Evolutionary conservation across 768 basidiomycete species (phyloP).

Genomic region (Brasilioporus rufonigricans): DNA sequence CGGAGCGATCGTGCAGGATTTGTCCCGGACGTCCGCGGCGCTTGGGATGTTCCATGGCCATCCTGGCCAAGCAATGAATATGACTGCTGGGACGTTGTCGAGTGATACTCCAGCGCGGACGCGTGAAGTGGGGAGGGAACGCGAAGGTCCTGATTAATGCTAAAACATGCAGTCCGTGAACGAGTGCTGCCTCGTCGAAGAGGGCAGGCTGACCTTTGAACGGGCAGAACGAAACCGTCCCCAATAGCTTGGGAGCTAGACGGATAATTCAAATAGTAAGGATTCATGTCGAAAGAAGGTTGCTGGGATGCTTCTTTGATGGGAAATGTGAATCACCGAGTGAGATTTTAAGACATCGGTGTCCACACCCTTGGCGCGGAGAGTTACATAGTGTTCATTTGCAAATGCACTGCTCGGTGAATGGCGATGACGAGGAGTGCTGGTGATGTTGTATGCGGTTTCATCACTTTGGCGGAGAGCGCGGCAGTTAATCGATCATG

Average conservation of each 20-base stretch:
- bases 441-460: conserved; percentile 22
- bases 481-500: conserved; percentile 21
- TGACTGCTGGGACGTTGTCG: neutral
- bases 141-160: conserved; percentile 5
- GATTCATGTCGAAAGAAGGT: conserved; percentile 18
- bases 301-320: conserved; percentile 21
- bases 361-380: conserved; percentile 14
- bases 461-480: conserved; percentile 23
- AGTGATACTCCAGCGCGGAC: neutral
- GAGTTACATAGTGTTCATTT: conserved; percentile 21
- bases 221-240: neutral
- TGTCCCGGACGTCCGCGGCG: neutral
- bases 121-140: neutral
- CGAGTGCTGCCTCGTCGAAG: conserved; percentile 3
- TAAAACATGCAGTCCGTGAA: conserved; percentile 12
- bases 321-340: conserved; percentile 12
- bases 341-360: conserved; percentile 21
- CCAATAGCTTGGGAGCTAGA: conserved; percentile 1
- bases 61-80: conserved; percentile 3
- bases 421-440: conserved; percentile 22
- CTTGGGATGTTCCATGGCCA: neutral
- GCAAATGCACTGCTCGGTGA: conserved; percentile 17
- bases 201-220: conserved; percentile 15
- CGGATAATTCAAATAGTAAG: conserved; percentile 11
- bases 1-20: conserved; percentile 5